Percentiles rank a stretch among this genome's conserved stretches.
Evolutionary conservation across 2,329 filamentous ascomycete species (phyloP).

Genomic region (Coniochaeta sp.): DNA sequence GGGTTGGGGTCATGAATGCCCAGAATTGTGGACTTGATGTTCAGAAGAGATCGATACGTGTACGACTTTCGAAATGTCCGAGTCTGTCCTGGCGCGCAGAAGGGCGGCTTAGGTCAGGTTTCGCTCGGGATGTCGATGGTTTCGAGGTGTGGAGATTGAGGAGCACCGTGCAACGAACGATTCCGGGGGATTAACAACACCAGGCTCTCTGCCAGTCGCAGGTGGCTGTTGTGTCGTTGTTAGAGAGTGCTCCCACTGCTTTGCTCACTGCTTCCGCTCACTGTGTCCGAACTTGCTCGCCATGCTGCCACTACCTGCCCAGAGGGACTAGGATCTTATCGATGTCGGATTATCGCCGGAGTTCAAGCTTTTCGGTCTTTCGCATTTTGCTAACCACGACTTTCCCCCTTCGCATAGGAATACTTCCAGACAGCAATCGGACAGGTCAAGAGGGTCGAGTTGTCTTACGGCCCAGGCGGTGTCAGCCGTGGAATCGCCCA

Average conservation of each 20-base stretch:
- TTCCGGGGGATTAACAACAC: not conserved
- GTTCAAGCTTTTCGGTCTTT: slow-evolving; percentile 23
- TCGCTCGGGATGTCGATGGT: not conserved
- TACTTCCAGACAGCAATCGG: slow-evolving; percentile 88
- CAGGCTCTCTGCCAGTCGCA: slow-evolving; percentile 12
- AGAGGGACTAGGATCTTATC: slow-evolving; percentile 9
- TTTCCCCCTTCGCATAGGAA: slow-evolving; percentile 65
- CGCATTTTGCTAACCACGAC: slow-evolving; percentile 59
- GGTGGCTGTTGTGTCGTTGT: slow-evolving; percentile 9
- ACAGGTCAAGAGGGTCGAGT: slow-evolving; percentile 80
- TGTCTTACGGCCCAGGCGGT: slow-evolving; percentile 89
- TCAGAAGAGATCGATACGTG: not conserved
- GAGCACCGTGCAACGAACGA: not conserved
- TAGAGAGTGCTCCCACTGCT: slow-evolving; percentile 24
- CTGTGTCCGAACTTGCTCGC: not conserved
- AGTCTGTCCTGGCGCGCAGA: not conserved
- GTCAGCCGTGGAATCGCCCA: slow-evolving; percentile 88
- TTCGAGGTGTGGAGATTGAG: not conserved
- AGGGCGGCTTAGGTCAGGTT: not conserved
- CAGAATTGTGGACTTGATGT: not conserved
- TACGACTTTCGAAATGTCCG: not conserved
- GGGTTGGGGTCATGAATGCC: not conserved
- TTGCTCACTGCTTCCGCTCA: slow-evolving; percentile 23
- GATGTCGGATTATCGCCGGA: slow-evolving; percentile 9
- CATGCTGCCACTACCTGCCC: slow-evolving; percentile 4